Base-by-base conservation (phyloP, 2,329 filamentous ascomycete genomes). In the Fusarium praegraminearum region DNA sequence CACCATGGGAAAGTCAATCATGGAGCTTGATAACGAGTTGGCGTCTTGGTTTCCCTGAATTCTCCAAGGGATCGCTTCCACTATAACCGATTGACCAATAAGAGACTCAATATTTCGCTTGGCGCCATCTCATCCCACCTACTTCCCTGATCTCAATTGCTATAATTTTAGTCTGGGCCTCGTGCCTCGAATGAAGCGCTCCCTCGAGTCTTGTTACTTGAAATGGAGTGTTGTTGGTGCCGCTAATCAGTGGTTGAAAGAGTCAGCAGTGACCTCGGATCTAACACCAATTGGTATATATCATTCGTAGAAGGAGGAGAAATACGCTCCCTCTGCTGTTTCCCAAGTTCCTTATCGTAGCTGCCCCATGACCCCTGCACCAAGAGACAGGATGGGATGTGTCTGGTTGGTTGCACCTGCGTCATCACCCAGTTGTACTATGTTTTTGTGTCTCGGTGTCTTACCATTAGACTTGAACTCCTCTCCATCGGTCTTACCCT, bases 341-440 rank as follows among this genome's bases (percentile, higher is more conserved):
- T 51, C 24, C 35, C 22, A 49, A 20, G n/a, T 53, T 15, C 28
- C 36, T 52, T 50, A 54, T 58, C 32, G 51, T 43, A 41, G 22
- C 43, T 53, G 35, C 43, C 56, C 35, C 60, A 40, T 45, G 49
- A 62, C 36, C 68, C 68, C 63, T 70, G 67, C 36, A 56, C 43
- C 36, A 50, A 40, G 40, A 26, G 47, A 35, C 33, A 20, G 30
- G 44, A 43, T 30, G 35, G 38, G 44, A 36, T 38, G 35, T 50
- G 43, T 58, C 46, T 60, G 63, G 69, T 65, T 60, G 63, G 69
- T 62, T 67, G 67, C 70, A 72, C 63, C 60, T 72, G 70, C 70
- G 70, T 72, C 70, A 72, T 72, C 62, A 64, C 52, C 47, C 33
- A 69, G 20, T 57, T 67, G 62, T 58, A 40, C 41, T 53, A 43